Base-by-base conservation (phyloP, 2,329 filamentous ascomycete genomes). In the Claviceps capensis region DNA sequence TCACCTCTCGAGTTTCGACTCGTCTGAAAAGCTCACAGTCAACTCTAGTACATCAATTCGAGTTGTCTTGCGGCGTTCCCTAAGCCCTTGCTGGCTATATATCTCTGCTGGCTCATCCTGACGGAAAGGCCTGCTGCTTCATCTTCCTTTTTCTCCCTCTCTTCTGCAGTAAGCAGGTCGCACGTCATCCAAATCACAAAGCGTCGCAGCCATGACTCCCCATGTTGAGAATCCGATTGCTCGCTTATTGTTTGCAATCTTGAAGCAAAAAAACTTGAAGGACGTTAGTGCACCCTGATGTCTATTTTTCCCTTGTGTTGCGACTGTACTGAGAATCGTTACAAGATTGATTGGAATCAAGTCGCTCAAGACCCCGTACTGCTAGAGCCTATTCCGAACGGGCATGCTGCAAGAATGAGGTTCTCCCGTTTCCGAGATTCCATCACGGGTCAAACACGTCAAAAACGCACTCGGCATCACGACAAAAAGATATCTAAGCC, bases 381-480 rank as follows among this genome's bases (percentile, higher is more conserved):
- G 9, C 56, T 72, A 23, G 70, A 78, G 48, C 68, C 72, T 57
- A 80, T 81, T 54, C 72, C 75, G 55, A 81, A 81, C 59, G 78
- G 78, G 45, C 78, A 81, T 62, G 78, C 78, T 34, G 78, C 78
- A 36, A 73, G 78, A 47, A 81, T 81, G 78, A 70, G 78, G 51
- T 81, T 74, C 62, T 74, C 76, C 14, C 72, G 78, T 38, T 79
- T 79, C 60, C 66, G 68, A 30, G 60, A 67, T 9, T 65, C 71
- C 11, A 70, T 80, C 59, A 61, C 72, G 8, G 73, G 73, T 26
- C 63, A 70, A 43, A 70, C 76, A 59, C 71, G 76, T 9, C 69
- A 72, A 55, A 73, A 69, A 60, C 69, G 75, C 26, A 70, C 69
- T 58, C 69, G 70, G 45, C 65, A 66, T 8, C 59, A 58, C 38